phyloP scores from a whole-genome alignment of 306 rosid genomes.

The Adenanthera pavonina region DNA sequence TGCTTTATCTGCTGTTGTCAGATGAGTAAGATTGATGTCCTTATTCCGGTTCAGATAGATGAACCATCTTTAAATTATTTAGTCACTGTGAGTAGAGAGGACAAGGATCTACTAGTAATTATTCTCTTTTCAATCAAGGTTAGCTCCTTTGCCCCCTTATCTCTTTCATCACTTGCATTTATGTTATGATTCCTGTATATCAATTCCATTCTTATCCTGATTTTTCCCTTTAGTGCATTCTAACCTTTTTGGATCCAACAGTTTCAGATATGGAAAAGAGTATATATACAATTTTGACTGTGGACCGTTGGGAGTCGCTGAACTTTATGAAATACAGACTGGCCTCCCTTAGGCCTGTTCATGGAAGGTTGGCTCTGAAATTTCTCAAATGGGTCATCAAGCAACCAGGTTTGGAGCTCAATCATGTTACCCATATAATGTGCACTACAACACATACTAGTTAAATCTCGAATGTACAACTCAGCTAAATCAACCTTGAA shows the following conservation, averaged over 20 bases:
- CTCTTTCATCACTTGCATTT: not conserved
- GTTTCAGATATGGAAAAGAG: conserved; percentile 68
- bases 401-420: conserved; percentile 72
- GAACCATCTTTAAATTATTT: not conserved
- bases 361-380: conserved; percentile 74
- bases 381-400: conserved; percentile 71
- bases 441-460: conserved; percentile 73
- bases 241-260: conserved; percentile 23
- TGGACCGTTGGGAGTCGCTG: conserved; percentile 82
- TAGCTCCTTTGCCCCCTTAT: not conserved
- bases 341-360: conserved; percentile 79
- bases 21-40: not conserved
- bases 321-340: conserved; percentile 72
- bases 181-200: not conserved
- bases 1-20: not conserved
- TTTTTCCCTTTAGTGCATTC: not conserved
- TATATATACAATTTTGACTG: conserved; percentile 66
- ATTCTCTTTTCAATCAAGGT: not conserved
- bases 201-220: not conserved
- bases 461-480: conserved; percentile 74
- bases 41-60: not conserved
- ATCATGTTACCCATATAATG: conserved; percentile 61
- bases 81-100: not conserved
- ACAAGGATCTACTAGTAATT: not conserved
- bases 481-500: conserved; percentile 64